Conservation (phyloP, 1,284 basidiomycete species). For the Rhodotorula sp. region DNA sequence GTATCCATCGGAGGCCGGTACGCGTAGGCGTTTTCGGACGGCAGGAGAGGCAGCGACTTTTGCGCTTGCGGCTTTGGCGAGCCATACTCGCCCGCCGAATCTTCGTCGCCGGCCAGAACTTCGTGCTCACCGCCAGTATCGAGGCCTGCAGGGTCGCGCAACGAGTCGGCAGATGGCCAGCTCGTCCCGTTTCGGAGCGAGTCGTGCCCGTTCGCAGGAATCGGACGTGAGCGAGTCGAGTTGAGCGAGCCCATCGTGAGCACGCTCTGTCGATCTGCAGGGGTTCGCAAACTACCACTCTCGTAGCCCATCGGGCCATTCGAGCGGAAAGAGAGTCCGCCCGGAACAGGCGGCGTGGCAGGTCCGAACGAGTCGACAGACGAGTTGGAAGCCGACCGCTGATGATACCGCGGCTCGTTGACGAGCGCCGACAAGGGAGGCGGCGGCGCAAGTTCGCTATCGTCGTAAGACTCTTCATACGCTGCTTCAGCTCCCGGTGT, state of each 20-base stretch:
- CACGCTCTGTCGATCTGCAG: slow-evolving; percentile 31
- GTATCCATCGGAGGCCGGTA: neutral
- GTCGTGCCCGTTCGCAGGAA: slow-evolving; percentile 15
- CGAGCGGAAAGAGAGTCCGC: neutral
- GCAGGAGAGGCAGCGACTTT: slow-evolving; percentile 28
- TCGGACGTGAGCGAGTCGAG: slow-evolving; percentile 19
- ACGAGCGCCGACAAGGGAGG: slow-evolving; percentile 38
- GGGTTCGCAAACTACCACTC: neutral
- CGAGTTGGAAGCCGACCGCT: slow-evolving; percentile 32
- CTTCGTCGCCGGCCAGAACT: slow-evolving; percentile 12
- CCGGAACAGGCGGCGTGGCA: slow-evolving; percentile 30
- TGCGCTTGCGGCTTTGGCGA: slow-evolving; percentile 13
- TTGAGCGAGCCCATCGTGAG: slow-evolving; percentile 22
- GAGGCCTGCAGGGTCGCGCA: neutral
- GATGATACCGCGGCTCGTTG: slow-evolving; percentile 38
- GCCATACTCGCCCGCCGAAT: neutral
- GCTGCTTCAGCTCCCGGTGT: neutral
- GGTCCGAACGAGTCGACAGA: slow-evolving; percentile 37
- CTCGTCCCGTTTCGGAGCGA: slow-evolving; percentile 7
- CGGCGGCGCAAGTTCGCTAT: slow-evolving; percentile 35
- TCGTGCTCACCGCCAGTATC: slow-evolving; percentile 9
- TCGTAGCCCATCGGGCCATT: neutral
- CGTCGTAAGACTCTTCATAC: slow-evolving; percentile 6
- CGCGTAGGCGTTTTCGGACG: slow-evolving; percentile 11
- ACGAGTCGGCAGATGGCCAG: neutral